A percentile compares a stretch with the other conserved stretches of the same genome.
Conservation (phyloP, 78 protist species). For the Cavenderia fasciculata region DNA sequence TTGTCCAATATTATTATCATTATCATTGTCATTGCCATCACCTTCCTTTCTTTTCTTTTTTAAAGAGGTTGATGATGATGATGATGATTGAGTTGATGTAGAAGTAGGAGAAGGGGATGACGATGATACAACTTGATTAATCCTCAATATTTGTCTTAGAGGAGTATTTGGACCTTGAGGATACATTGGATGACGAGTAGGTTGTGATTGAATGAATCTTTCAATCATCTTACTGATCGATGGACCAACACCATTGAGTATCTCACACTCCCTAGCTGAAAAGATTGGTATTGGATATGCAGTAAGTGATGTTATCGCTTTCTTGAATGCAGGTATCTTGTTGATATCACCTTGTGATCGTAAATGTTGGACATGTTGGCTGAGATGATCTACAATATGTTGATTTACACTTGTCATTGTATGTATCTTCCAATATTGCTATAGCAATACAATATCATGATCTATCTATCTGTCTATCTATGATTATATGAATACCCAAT, state of each 20-base stretch:
- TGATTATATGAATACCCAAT: no score
- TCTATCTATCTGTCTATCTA: no score
- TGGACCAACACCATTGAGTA: conserved; percentile 49
- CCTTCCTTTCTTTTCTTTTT: not conserved
- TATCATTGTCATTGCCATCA: not conserved
- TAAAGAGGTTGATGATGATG: not conserved
- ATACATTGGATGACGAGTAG: conserved; percentile 42
- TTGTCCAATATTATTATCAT: not conserved
- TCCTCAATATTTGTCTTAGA: not conserved
- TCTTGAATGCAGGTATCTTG: conserved; percentile 15
- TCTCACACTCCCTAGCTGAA: conserved; percentile 43
- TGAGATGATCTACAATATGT: not conserved
- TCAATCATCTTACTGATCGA: conserved; percentile 30
- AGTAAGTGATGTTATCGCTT: conserved; percentile 33
- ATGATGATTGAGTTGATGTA: not conserved
- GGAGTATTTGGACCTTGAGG: conserved; percentile 69
- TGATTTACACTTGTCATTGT: no score
- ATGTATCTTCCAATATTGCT: no score
- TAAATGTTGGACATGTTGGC: not conserved
- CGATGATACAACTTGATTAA: no score
- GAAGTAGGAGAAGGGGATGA: no score
- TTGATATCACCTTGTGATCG: conserved; percentile 13
- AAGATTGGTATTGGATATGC: conserved; percentile 61
- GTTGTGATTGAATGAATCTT: not conserved
- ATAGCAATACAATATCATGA: no score